Evolutionary conservation across 345 rosid species (phyloP).

Genomic region (Linum usitatissimum): DNA sequence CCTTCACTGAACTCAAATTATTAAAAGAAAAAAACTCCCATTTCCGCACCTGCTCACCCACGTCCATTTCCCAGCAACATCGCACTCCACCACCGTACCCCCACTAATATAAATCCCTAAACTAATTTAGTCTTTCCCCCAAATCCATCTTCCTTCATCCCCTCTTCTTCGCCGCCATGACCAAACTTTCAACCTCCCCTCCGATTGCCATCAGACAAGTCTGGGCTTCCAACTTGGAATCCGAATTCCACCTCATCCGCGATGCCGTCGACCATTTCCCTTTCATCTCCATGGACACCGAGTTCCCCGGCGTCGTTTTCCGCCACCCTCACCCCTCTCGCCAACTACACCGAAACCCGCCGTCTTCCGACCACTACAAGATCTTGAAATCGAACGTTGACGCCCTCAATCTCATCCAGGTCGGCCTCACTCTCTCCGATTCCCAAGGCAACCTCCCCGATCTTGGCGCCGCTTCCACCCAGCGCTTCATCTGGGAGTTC

Average conservation of each 20-base stretch:
- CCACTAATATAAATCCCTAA: too few relatives aligned
- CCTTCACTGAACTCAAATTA: too few relatives aligned
- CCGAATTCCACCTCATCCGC: slow-evolving; percentile 21
- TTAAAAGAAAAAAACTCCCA: too few relatives aligned
- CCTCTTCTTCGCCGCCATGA: background rate
- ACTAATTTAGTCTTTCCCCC: background rate
- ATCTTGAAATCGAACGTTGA: background rate
- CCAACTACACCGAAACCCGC: background rate
- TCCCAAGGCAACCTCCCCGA: background rate
- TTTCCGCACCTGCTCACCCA: too few relatives aligned
- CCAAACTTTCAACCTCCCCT: slow-evolving; percentile 1
- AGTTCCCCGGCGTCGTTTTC: slow-evolving; percentile 27
- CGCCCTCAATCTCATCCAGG: slow-evolving; percentile 5
- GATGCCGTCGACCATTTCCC: slow-evolving; percentile 19
- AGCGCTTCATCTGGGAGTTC: slow-evolving; percentile 6
- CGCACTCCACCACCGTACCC: too few relatives aligned
- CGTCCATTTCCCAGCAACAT: too few relatives aligned
- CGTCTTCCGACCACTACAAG: background rate
- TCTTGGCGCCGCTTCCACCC: background rate
- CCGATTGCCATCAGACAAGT: slow-evolving; percentile 18
- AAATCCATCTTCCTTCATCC: background rate
- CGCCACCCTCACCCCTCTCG: slow-evolving; percentile 10
- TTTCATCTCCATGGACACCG: slow-evolving; percentile 29
- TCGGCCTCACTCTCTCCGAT: slow-evolving; percentile 4
- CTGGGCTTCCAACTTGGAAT: slow-evolving; percentile 23